phyloP scores from a whole-genome alignment of 169 alveolate species.

The Plasmodium yoelii region DNA sequence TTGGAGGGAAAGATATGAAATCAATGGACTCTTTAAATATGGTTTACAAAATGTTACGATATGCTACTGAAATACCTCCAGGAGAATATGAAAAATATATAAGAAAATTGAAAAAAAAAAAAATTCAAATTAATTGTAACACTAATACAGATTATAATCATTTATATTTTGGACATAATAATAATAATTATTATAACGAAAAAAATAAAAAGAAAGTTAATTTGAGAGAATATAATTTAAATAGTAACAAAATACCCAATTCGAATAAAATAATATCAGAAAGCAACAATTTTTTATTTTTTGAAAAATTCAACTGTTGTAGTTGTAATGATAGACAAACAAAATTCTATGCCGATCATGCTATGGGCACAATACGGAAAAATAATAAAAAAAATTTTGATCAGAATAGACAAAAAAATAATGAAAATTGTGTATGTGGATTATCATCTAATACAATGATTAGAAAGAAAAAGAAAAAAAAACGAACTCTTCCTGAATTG shows the following conservation, averaged over 20 bases:
- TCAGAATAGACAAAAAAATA: not conserved
- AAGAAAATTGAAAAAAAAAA: constrained; percentile 25
- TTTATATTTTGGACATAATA: not conserved
- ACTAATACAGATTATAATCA: not conserved
- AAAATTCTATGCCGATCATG: no score
- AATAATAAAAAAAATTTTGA: not conserved
- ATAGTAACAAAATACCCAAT: no score
- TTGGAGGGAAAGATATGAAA: constrained; percentile 75
- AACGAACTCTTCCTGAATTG: constrained; percentile 18
- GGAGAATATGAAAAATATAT: constrained; percentile 41
- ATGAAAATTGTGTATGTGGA: not conserved
- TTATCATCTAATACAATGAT: no score
- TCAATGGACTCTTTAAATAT: constrained; percentile 68
- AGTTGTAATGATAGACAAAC: not conserved
- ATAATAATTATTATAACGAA: not conserved
- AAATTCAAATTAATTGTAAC: constrained; percentile 27
- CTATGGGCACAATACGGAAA: no score
- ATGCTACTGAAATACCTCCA: constrained; percentile 77
- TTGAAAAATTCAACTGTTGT: not conserved
- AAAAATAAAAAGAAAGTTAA: not conserved
- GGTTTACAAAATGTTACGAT: constrained; percentile 50
- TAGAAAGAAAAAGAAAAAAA: constrained; percentile 9
- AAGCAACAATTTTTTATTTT: not conserved
- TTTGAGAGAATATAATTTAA: not conserved
- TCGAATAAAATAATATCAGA: no score